Percentiles rank a stretch among this genome's conserved stretches.
phyloP scores from a whole-genome alignment of 1,139 yeast species.

The Saccharomycopsis phalli region DNA sequence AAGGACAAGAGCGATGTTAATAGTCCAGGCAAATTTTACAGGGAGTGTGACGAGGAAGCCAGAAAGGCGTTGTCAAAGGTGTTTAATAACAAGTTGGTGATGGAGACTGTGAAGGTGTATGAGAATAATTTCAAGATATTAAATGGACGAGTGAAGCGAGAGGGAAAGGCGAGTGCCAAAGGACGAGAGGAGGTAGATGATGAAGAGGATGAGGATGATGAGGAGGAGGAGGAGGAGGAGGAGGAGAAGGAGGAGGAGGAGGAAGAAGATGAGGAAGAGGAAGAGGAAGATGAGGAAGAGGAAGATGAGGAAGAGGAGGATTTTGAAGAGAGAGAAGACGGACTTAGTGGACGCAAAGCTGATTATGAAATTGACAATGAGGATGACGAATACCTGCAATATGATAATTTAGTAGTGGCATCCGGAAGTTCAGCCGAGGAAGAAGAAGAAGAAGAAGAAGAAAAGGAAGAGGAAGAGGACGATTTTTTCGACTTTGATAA shows the following conservation, averaged over 20 bases:
- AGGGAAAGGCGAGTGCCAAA: conserved; percentile 25
- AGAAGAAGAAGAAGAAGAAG: conserved; percentile 45
- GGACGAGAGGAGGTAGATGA: conserved; percentile 21
- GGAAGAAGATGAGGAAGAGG: conserved; percentile 22
- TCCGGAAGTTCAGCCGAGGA: conserved; percentile 44
- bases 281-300: conserved; percentile 28
- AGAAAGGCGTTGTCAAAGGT: conserved; percentile 46
- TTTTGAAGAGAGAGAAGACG: conserved; percentile 7
- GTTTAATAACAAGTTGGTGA: conserved; percentile 49
- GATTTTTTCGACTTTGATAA: conserved; percentile 35
- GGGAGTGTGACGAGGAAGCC: conserved; percentile 36
- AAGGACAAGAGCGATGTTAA: conserved; percentile 25
- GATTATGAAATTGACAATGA: conserved; percentile 15
- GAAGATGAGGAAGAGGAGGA: conserved; percentile 16
- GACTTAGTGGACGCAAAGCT: conserved; percentile 15
- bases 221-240: conserved; percentile 22
- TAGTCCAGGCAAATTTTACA: conserved; percentile 42
- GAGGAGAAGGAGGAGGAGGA: conserved; percentile 20
- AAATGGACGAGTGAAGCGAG: conserved; percentile 47
- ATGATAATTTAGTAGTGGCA: conserved; percentile 45
- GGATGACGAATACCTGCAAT: conserved; percentile 32
- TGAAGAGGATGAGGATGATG: conserved; percentile 22
- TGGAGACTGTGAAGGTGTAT: conserved; percentile 37
- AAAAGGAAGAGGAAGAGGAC: conserved; percentile 30
- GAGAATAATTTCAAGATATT: conserved; percentile 54